These are phyloP conservation scores for Monoraphidium neglectum DNA, from an alignment of 139 green algal genomes.

Conservation along the genomic window DNA sequence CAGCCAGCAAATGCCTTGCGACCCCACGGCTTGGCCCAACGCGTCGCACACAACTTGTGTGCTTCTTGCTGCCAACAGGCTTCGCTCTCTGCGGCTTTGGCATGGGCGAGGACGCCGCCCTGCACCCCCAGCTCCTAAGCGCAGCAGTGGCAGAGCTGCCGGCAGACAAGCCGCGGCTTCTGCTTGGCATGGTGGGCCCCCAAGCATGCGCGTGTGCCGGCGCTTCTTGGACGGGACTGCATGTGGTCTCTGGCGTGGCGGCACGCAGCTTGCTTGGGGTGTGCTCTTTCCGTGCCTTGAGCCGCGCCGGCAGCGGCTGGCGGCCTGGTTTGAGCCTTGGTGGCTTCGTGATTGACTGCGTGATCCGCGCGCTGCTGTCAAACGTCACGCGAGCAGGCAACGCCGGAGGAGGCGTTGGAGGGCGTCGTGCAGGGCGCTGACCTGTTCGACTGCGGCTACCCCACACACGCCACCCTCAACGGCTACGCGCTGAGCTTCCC, in stretches of 20 bases:
- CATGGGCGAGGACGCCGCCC: slow-evolving; percentile 57
- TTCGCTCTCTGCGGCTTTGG: slow-evolving; percentile 67
- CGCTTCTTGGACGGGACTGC: no score
- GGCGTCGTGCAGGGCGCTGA: slow-evolving; percentile 60
- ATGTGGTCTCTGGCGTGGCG: no score
- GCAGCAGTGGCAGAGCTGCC: slow-evolving; percentile 44
- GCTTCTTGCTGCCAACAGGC: slow-evolving; percentile 31
- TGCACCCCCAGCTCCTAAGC: slow-evolving; percentile 38
- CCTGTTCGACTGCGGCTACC: slow-evolving; percentile 60
- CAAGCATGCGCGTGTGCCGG: no score
- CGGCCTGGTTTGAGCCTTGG: no score
- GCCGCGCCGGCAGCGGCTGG: no score
- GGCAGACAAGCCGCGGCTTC: slow-evolving; percentile 42
- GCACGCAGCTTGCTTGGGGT: no score
- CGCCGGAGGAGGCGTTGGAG: slow-evolving; percentile 58
- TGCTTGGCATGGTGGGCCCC: slow-evolving; percentile 29
- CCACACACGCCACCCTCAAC: slow-evolving; percentile 34
- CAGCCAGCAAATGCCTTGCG: no score
- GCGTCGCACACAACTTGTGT: no score
- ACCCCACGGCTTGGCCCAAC: no score
- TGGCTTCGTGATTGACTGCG: no score
- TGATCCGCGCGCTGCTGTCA: no score
- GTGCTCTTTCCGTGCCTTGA: no score
- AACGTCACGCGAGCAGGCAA: slow-evolving; percentile 25
- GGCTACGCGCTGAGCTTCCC: slow-evolving; percentile 73